Base-by-base conservation (phyloP, 345 rosid genomes). In the Anacardium occidentale region DNA sequence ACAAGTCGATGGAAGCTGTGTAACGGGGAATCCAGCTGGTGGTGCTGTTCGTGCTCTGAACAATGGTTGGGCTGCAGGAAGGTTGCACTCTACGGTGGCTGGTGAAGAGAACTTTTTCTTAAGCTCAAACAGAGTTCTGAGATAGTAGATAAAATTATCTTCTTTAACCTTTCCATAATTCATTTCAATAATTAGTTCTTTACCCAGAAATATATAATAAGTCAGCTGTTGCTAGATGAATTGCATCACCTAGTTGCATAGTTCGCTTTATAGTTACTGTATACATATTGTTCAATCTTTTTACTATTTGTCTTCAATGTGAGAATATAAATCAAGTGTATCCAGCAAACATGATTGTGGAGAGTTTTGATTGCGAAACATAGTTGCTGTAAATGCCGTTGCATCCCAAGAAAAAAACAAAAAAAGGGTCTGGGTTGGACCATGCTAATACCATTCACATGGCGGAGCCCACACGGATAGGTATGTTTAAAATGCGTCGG, bases 1-100 rank as follows among this genome's bases (percentile, higher is more conserved):
- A 63, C 91, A 84, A 7, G 66, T 80, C 5, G 87, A 91, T 5
- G 95, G 93, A 66, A 94, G 89, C 74, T 89, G 81, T 52, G 97
- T 89, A 7, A 63, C 77, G 20, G 97, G 98, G 42, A 92, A 86
- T 76, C 97, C 93, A 15, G 90, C 83, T 24, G 54, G 48, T 1
- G 78, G 76, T 3, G 83, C 84, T 7, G 83, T 78, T 6, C 85
- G 91, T 5, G 85, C 75, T 24, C 42, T 87, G 69, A 91, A 92
- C 88, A 92, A 92, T 73, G 98, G 97, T 20, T 83, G 98, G 99
- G 98, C 96, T 8, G 94, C 90, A 0, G 96, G 98, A 58, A 87
- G 99, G 81, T 78, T 94, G 63, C 87, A 92, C 73, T 87, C 95
- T 11, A 89, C 98, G 3, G 20, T 90, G 77, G 91, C 92, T 6